Evolutionary conservation across 208 protist species (phyloP), one percentile per base, ranked within the genome.

Genomic region (Hexamita inflata): DNA sequence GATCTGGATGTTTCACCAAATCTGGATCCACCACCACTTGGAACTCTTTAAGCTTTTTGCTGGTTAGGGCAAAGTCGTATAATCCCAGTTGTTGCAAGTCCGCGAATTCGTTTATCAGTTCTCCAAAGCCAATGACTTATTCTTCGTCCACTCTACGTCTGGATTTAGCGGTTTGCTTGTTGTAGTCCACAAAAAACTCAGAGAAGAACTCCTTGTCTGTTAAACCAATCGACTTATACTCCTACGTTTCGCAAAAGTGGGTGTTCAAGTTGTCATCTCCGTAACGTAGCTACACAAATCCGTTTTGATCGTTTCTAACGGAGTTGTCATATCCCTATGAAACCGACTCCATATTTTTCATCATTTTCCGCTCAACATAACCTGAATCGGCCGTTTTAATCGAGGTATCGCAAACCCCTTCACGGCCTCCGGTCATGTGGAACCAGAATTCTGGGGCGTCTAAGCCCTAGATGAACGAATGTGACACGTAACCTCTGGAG

Each of bases 371-470:
- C 34, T 89, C 81, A 67, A 91, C 91, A 77, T 94, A 94, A 49
- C 91, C 90, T 29, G 95, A 98, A 76, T 98, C 92, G 32, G 94
- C 88, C 0, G 97, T 99, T 86, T 99, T 99, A 45, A 97, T 92
- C 45, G 95, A 95, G 26, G 96, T 99, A 85, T 99, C 96, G 82
- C 98, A 96, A 1, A 99, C 83, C 79, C 96, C 96, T 82, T 96
- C 91, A 42, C 92, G 66, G 73, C 96, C 95, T 65, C 93, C 95
- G 93, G 98, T 98, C 39, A 95, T 94, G 82, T 99, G 96, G 85
- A 98, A 99, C 88, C 95, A 98, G 78, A 99, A 97, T 86, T 99
- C 96, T 80, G 90, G 85, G 41, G 95, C 95, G 35, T 91, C 96
- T 34, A 98, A 85, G n/a, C 96, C 95, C 11, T 61, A 2, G 0